Evolutionary conservation across 2,329 filamentous ascomycete genomes (phyloP).

Genomic region (Tothia fuscella): DNA sequence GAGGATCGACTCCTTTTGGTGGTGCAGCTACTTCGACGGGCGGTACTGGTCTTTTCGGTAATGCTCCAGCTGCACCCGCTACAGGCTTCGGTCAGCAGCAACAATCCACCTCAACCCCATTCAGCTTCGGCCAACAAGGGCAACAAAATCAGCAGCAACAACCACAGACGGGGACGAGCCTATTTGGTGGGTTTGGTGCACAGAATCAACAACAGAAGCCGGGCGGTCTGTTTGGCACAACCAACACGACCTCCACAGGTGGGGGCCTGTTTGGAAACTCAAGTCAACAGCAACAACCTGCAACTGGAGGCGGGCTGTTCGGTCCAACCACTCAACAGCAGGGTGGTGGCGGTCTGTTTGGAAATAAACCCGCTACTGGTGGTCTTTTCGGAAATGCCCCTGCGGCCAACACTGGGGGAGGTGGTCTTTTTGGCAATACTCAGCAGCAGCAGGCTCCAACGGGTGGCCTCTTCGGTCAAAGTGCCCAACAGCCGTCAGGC

Average conservation of each 20-base stretch:
- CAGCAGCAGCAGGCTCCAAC: constrained; percentile 36
- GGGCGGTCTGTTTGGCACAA: constrained; percentile 18
- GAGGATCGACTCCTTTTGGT: constrained; percentile 26
- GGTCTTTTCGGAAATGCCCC: constrained; percentile 22
- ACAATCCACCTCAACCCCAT: constrained; percentile 26
- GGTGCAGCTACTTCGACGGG: constrained; percentile 14
- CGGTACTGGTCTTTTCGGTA: constrained; percentile 19
- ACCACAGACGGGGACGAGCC: constrained; percentile 15
- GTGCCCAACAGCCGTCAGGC: constrained; percentile 21
- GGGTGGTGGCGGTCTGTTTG: constrained; percentile 27
- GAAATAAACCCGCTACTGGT: constrained; percentile 21
- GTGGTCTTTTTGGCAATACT: constrained; percentile 30
- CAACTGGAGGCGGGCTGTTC: constrained; percentile 31
- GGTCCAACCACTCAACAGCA: constrained; percentile 23
- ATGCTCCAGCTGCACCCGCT: constrained; percentile 14
- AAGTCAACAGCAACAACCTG: constrained; percentile 36
- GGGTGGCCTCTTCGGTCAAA: constrained; percentile 36
- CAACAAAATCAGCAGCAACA: constrained; percentile 28
- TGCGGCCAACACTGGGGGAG: constrained; percentile 14
- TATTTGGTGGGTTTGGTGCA: constrained; percentile 32
- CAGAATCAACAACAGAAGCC: constrained; percentile 17
- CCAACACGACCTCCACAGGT: constrained; percentile 18
- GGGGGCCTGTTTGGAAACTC: constrained; percentile 28
- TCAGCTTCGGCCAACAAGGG: constrained; percentile 27
- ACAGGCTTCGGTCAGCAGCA: constrained; percentile 13